Percentiles rank a stretch among this genome's conserved stretches.
These are phyloP conservation scores for Plasmodium malariae DNA, from an alignment of 169 alveolate genomes.

Conservation along the genomic window DNA sequence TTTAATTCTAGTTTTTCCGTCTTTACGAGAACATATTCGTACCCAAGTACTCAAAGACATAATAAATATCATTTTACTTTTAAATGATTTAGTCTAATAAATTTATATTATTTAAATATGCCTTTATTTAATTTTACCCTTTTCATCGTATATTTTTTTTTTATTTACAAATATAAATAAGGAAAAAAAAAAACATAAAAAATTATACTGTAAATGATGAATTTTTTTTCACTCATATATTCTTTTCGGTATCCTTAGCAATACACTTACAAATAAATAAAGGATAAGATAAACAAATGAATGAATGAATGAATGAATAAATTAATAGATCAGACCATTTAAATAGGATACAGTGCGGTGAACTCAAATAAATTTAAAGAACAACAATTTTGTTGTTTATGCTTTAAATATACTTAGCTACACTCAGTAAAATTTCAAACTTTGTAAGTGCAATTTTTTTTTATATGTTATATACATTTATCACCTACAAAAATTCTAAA, in stretches of 20 bases:
- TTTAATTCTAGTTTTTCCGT: background rate
- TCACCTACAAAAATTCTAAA: background rate
- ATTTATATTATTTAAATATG: background rate
- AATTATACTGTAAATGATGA: background rate
- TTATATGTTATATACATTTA: background rate
- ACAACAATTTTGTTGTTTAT: background rate
- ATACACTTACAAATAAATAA: too few relatives aligned
- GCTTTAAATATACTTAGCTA: background rate
- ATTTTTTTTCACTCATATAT: background rate
- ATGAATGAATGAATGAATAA: too few relatives aligned
- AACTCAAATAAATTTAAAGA: background rate
- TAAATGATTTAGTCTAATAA: background rate
- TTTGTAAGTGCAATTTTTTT: background rate
- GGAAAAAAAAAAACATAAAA: too few relatives aligned
- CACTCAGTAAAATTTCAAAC: background rate
- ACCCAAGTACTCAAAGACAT: background rate
- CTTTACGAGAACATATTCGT: background rate
- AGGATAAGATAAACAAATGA: background rate
- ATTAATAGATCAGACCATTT: too few relatives aligned
- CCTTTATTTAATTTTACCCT: background rate
- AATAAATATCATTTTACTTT: background rate
- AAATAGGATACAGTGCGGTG: too few relatives aligned
- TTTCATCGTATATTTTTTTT: background rate
- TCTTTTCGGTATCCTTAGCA: background rate
- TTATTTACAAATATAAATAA: background rate